Evolutionary conservation across 345 rosid genomes (phyloP), one percentile per base, ranked within the genome.

Genomic region (Noccaea bulbosa): DNA sequence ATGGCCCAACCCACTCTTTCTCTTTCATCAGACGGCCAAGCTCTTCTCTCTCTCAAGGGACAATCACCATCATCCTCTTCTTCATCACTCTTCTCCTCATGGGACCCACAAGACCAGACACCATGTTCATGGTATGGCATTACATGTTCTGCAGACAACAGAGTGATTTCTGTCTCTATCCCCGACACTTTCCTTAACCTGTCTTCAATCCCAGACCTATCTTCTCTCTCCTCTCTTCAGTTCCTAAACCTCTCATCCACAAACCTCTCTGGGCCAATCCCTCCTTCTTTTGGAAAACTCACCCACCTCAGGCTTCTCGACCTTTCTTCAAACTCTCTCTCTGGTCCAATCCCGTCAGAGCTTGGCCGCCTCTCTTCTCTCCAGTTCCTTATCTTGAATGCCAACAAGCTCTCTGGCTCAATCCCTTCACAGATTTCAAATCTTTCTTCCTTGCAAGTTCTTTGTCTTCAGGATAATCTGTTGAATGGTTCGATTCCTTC

Each of bases 71-170:
- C 79, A 47, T 83, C 79, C 75, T 46, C 83, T 61, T 79, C 88
- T 11, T 83, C 95, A 2, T 62, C 88, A 5, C 11, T 81, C 33
- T 85, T 91, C 60, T 81, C 91, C 15, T 83, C 98, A 17, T 93
- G 97, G 98, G 81, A 89, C 81, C 93, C 93, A 16, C 81, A 84
- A 50, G 76, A 71, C 86, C 71, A 59, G 47, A 89, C 87, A 30
- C 97, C 98, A 53, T 93, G 98, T 85, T 85, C 91, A 30, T 93
- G 98, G 98, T 79, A 82, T 70, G 98, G 95, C 65, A 73, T 93
- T 47, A 86, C 95, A 10, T 93, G 97, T 65, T 93, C 97, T 66
- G 85, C 90, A 30, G 88, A 91, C 50, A 80, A 72, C 75, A 85
- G 87, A 79, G 98, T 93, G 4, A 93, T 86, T 62, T 93, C 97